Conservation (phyloP, 345 rosid species). For the Moringa oleifera region DNA sequence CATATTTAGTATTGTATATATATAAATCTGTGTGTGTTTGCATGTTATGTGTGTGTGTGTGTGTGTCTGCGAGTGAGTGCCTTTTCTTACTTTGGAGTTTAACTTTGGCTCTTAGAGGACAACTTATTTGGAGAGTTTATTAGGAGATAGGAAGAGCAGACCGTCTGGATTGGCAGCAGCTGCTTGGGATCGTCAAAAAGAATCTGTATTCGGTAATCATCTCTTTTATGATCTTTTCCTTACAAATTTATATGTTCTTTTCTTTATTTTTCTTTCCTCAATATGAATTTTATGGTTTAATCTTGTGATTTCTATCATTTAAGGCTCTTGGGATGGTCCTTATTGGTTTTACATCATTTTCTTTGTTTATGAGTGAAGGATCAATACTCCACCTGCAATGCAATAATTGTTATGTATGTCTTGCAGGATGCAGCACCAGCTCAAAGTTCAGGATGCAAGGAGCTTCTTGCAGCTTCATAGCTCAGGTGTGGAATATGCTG, state of each 20-base stretch:
- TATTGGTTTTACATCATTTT: neutral
- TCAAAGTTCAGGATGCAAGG: constrained; percentile 25
- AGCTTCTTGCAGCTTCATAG: constrained; percentile 37
- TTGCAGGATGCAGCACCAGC: constrained; percentile 27
- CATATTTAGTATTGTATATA: too few species aligned
- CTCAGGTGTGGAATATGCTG: constrained; percentile 69
- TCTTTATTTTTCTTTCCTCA: neutral
- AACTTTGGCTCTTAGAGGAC: constrained; percentile 33
- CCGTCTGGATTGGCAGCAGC: constrained; percentile 15
- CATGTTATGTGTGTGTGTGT: too few species aligned
- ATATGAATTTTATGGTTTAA: neutral
- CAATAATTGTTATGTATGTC: neutral
- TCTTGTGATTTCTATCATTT: neutral
- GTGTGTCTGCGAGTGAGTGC: too few species aligned
- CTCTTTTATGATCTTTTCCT: neutral
- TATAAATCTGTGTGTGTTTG: too few species aligned
- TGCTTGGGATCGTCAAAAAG: constrained; percentile 14
- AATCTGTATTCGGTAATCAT: constrained; percentile 23
- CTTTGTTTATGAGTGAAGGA: neutral
- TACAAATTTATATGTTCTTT: neutral
- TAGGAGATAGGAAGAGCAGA: constrained; percentile 26
- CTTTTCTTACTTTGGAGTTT: constrained; percentile 1
- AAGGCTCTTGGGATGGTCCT: neutral
- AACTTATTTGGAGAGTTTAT: constrained; percentile 27
- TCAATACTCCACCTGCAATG: neutral